Conservation (phyloP, 192 early-diverging fungal species). For the Haplosporangium gracile region DNA sequence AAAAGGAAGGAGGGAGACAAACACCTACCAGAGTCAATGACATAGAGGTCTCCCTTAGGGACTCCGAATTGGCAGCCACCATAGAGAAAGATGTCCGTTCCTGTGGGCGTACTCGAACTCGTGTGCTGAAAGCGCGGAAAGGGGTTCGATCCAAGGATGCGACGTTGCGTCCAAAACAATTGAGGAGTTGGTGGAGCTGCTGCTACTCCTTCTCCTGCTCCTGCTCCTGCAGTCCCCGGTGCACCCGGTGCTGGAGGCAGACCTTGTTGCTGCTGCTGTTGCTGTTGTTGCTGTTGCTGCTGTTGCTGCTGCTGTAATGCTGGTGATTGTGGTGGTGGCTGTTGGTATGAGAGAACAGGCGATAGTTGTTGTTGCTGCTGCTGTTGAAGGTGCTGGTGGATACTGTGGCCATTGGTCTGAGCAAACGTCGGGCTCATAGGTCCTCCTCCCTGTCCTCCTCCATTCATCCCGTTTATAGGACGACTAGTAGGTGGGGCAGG, state of each 20-base stretch:
- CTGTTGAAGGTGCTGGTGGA: conserved; percentile 6
- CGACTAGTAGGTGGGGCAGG: conserved; percentile 11
- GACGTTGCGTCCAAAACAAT: conserved; percentile 52
- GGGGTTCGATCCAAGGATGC: conserved; percentile 48
- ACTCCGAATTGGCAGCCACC: conserved; percentile 38
- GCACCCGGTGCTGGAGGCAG: neutral
- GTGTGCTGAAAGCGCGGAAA: conserved; percentile 52
- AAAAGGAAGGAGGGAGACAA: neutral
- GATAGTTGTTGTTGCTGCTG: conserved; percentile 7
- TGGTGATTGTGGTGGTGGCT: neutral
- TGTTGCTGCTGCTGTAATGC: neutral
- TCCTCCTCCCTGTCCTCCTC: neutral
- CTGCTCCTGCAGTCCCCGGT: neutral
- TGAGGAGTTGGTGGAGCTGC: conserved; percentile 37
- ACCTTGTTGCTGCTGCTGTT: neutral
- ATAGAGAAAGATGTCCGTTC: conserved; percentile 47
- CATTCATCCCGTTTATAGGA: conserved; percentile 6
- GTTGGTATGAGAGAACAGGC: neutral
- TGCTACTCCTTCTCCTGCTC: neutral
- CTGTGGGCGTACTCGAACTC: conserved; percentile 41
- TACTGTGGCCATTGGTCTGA: conserved; percentile 1
- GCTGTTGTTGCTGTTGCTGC: neutral
- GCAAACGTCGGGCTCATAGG: conserved; percentile 34
- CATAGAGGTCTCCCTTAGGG: conserved; percentile 46
- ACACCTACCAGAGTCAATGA: conserved; percentile 49